Evolutionary conservation across 805 yeast species (phyloP).

Genomic region (Candida endomychidarum): DNA sequence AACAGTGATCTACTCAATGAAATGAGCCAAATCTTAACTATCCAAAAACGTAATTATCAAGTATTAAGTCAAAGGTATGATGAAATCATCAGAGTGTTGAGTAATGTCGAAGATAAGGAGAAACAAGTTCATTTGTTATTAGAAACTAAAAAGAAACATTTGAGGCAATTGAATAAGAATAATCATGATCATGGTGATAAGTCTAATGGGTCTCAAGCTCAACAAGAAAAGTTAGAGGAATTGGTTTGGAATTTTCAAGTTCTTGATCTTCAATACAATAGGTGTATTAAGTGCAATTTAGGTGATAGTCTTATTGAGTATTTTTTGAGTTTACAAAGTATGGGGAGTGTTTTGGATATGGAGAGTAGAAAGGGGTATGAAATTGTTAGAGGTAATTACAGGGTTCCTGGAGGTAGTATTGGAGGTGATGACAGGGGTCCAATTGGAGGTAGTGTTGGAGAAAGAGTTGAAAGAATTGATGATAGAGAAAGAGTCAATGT

Average conservation of each 20-base stretch:
- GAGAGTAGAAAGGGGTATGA: constrained; percentile 10
- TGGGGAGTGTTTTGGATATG: constrained; percentile 11
- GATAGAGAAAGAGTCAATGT: not conserved
- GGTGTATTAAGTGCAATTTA: constrained; percentile 47
- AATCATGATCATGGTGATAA: constrained; percentile 10
- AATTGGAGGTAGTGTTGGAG: not conserved
- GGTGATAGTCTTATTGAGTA: constrained; percentile 48
- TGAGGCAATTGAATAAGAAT: constrained; percentile 1
- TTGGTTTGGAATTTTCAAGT: constrained; percentile 50
- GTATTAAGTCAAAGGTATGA: constrained; percentile 6
- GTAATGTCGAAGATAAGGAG: constrained; percentile 13
- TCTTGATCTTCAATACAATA: constrained; percentile 49
- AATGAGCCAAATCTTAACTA: constrained; percentile 6
- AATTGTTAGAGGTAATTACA: constrained; percentile 2
- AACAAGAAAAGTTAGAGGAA: constrained; percentile 51
- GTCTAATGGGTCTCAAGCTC: constrained; percentile 9
- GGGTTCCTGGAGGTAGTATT: not conserved
- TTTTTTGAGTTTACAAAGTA: constrained; percentile 29
- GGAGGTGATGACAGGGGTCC: constrained; percentile 1
- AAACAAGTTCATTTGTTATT: constrained; percentile 4
- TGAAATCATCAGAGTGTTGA: constrained; percentile 9
- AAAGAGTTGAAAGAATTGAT: not conserved
- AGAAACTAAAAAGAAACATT: not conserved
- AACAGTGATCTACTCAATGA: constrained; percentile 8
- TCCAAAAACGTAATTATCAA: constrained; percentile 2